Conservation (phyloP, 306 rosid species). For the Sesbania bispinosa region DNA sequence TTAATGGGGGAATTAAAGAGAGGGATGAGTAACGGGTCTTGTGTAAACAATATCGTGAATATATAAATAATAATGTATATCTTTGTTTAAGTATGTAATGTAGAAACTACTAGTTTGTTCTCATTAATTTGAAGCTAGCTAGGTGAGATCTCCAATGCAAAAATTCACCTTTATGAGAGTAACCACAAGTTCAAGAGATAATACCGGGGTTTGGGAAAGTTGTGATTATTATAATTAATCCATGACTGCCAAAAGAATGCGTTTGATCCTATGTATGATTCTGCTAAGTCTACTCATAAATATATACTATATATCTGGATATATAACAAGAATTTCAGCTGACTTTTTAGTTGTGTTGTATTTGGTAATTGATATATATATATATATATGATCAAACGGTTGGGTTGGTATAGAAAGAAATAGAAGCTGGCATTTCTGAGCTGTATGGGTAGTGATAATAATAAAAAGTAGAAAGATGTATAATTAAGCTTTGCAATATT, state of each 20-base stretch:
- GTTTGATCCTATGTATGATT: neutral
- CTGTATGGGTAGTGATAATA: conserved; percentile 9
- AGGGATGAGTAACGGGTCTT: conserved; percentile 28
- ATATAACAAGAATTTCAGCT: neutral
- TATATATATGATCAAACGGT: neutral
- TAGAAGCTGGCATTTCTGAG: conserved; percentile 5
- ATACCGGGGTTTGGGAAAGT: neutral
- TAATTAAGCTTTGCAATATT: neutral
- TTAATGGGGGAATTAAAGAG: conserved; percentile 10
- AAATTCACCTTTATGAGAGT: neutral
- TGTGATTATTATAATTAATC: neutral
- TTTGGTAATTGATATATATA: neutral
- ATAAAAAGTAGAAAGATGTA: conserved; percentile 16
- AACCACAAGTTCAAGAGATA: too few relatives aligned
- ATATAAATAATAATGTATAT: conserved; percentile 41
- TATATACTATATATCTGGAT: too few relatives aligned
- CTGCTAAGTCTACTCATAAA: neutral
- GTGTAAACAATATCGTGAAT: conserved; percentile 72
- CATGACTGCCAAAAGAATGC: neutral
- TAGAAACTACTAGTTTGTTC: conserved; percentile 11
- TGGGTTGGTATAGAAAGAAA: conserved; percentile 1
- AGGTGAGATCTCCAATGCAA: neutral
- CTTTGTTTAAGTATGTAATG: conserved; percentile 15
- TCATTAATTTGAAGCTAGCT: neutral
- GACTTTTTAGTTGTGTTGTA: neutral